Conservation (phyloP, 2,329 filamentous ascomycete genomes). For the Pseudocercospora pini-densiflorae region DNA sequence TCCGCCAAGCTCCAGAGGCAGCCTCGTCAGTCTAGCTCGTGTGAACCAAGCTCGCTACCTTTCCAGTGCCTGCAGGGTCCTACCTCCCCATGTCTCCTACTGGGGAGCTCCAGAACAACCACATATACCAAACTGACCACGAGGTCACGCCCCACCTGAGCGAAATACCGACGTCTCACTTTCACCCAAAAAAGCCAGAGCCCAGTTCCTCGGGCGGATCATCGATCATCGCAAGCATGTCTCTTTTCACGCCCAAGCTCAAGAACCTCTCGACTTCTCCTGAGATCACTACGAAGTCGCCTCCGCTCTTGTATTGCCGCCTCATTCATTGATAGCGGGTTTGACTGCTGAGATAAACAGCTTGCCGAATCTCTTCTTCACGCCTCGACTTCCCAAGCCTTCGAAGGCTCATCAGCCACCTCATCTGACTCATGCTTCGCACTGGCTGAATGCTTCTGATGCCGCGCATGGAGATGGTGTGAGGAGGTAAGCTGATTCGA, state of each 20-base stretch:
- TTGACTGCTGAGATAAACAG: not conserved
- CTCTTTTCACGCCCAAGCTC: not conserved
- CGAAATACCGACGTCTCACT: not conserved
- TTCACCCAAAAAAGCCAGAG: not conserved
- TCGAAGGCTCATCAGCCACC: not conserved
- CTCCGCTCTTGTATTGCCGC: not conserved
- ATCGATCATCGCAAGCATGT: not conserved
- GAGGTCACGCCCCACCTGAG: not conserved
- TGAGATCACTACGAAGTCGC: not conserved
- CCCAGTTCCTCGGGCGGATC: not conserved
- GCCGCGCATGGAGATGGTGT: not conserved
- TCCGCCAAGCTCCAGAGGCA: not conserved
- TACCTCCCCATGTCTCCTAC: not conserved
- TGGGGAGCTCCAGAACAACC: not conserved
- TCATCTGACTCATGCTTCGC: not conserved
- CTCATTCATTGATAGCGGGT: too few relatives aligned
- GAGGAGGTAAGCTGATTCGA: not conserved
- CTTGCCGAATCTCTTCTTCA: not conserved
- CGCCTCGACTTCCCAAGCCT: not conserved
- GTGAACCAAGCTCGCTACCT: not conserved
- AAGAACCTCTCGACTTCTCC: conserved; percentile 7
- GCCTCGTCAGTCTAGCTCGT: too few relatives aligned
- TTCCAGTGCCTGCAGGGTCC: not conserved
- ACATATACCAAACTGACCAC: not conserved
- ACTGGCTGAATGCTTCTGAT: not conserved